Evolutionary conservation across 331 rosid genomes (phyloP), one percentile per base, ranked within the genome.

Genomic region (Quercus lobata): DNA sequence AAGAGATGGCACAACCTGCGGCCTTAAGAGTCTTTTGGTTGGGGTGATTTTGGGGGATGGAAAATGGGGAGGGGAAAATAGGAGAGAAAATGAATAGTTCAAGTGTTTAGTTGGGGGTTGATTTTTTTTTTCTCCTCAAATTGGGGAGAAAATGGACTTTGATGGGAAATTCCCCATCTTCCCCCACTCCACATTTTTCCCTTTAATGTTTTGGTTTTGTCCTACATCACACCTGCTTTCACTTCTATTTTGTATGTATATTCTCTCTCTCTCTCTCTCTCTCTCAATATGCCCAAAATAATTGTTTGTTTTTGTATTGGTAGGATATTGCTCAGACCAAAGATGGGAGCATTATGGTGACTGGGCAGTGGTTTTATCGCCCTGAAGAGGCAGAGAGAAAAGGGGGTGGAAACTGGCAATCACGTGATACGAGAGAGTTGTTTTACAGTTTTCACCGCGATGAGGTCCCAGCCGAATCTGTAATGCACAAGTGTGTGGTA

Each of bases 381-480:
- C 99, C 99, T 2, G 99, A 93, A 88, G 99, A 96, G 86, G 99
- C 99, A 74, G 97, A 87, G 78, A 88, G 77, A 78, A 91, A 87
- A 81, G 94, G 89, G 27, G 97, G 99, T 56, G 97, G 97, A 77
- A 88, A 81, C 83, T 93, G 98, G 98, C 88, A 90, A 78, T 92
- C 99, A 21, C 75, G 82, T 69, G 99, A 96, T 87, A 90, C 97
- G 4, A 92, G 94, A 85, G 97, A 91, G 87, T 87, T 96, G 57
- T 96, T 96, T 88, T 96, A 96, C 69, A 96, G 99, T 82, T 96
- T 96, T 79, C 99, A 96, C 80, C 97, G 91, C 14, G 99, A 96
- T 54, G 93, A 96, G 63, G 94, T 93, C 78, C 99, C 99, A 46
- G 99, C 98, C 0, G 99, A 96, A 83, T 86, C 99, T 54, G 92